A percentile compares a stretch with the other conserved stretches of the same genome.
These are phyloP conservation scores for Alloascoidea africana DNA, from an alignment of 805 yeast genomes.

Conservation along the genomic window DNA sequence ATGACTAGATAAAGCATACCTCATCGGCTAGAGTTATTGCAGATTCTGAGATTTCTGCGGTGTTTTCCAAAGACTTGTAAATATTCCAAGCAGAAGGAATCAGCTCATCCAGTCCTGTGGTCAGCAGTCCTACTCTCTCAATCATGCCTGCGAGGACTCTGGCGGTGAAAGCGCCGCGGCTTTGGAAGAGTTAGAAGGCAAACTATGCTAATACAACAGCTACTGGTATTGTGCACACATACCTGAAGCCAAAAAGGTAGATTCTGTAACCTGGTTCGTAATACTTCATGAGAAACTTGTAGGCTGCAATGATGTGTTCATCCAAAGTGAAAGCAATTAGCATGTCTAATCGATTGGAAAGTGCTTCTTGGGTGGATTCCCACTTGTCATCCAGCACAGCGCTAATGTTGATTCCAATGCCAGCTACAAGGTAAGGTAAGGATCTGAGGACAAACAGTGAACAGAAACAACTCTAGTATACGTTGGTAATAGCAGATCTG, in stretches of 20 bases:
- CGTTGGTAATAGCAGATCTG: neutral
- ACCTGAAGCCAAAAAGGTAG: slow-evolving; percentile 10
- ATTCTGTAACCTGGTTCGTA: slow-evolving; percentile 10
- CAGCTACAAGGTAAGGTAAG: too few species aligned
- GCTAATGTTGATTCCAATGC: too few species aligned
- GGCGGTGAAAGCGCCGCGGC: slow-evolving; percentile 52
- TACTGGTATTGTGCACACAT: slow-evolving; percentile 26
- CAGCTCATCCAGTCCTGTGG: slow-evolving; percentile 38
- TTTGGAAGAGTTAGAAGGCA: neutral
- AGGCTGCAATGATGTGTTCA: slow-evolving; percentile 31
- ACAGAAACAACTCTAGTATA: too few species aligned
- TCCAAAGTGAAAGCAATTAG: slow-evolving; percentile 39
- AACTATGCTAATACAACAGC: neutral
- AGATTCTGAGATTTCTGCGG: slow-evolving; percentile 38
- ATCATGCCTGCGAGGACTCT: slow-evolving; percentile 52
- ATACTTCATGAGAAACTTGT: slow-evolving; percentile 8
- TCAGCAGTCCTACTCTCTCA: slow-evolving; percentile 44
- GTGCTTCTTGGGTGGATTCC: too few species aligned
- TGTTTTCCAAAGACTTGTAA: slow-evolving; percentile 33
- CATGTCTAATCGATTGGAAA: too few species aligned
- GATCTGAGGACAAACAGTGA: too few species aligned
- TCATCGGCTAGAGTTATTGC: slow-evolving; percentile 33
- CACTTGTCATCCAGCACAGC: too few species aligned
- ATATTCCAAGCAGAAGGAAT: slow-evolving; percentile 47
- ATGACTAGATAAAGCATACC: too few species aligned